phyloP scores from a whole-genome alignment of 129 eudicot species.

The Arctium lappa region DNA sequence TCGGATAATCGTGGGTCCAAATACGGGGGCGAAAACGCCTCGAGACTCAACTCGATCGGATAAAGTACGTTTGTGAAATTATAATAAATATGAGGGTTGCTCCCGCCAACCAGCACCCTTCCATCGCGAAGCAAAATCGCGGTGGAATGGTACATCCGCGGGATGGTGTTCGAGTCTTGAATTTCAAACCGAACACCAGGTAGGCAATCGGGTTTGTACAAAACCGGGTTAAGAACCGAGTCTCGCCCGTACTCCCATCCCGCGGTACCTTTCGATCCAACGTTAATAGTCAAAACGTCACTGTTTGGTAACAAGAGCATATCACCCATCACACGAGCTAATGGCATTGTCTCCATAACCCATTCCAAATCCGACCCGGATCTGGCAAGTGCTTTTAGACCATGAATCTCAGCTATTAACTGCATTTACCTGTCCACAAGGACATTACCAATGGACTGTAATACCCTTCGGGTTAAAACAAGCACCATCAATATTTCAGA shows the following conservation, averaged over 20 bases:
- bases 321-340: constrained; percentile 70
- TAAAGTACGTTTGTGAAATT: constrained; percentile 54
- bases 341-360: constrained; percentile 71
- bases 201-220: constrained; percentile 39
- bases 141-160: constrained; percentile 71
- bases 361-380: constrained; percentile 54
- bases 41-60: constrained; percentile 67
- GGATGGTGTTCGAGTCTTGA: constrained; percentile 37
- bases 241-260: constrained; percentile 58
- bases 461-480: too few relatives aligned
- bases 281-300: constrained; percentile 57
- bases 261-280: constrained; percentile 45
- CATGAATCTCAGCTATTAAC: too few relatives aligned
- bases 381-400: background rate
- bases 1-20: constrained; percentile 17
- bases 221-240: constrained; percentile 54
- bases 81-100: constrained; percentile 60
- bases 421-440: too few relatives aligned
- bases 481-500: too few relatives aligned
- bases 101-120: constrained; percentile 62
- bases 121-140: constrained; percentile 61
- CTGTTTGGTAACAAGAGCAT: constrained; percentile 64
- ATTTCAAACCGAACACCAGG: constrained; percentile 30
- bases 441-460: too few relatives aligned
- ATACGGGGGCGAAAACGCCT: constrained; percentile 73